Conservation (phyloP, 345 rosid species). For the Eucalyptus polyanthemos region DNA sequence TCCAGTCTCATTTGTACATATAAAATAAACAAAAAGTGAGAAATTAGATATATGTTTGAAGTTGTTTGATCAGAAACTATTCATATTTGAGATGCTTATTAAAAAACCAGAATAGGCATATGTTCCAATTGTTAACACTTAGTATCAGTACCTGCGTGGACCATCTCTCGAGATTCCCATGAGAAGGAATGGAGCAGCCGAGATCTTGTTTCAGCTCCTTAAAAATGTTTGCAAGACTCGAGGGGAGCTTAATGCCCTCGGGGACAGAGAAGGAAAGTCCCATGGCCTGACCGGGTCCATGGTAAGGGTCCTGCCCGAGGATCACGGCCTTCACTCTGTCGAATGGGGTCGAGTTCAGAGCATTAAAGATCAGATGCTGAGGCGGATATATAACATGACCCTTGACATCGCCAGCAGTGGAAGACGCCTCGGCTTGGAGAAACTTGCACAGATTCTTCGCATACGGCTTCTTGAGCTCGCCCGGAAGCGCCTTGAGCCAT, state of each 20-base stretch:
- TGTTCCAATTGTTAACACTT: background rate
- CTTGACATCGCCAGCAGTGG: background rate
- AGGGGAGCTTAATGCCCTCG: constrained; percentile 63
- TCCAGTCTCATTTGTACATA: background rate
- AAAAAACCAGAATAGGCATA: background rate
- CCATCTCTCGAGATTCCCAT: constrained; percentile 86
- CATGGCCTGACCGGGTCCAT: constrained; percentile 97
- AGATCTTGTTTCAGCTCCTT: constrained; percentile 83
- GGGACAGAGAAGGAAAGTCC: constrained; percentile 95
- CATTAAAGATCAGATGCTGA: constrained; percentile 68
- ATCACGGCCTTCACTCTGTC: constrained; percentile 73
- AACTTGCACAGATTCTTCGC: constrained; percentile 46
- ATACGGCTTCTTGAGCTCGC: constrained; percentile 61
- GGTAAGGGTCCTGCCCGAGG: constrained; percentile 98
- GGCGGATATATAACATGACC: constrained; percentile 55
- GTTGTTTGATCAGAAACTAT: background rate
- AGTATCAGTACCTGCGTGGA: constrained; percentile 56
- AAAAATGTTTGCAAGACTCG: constrained; percentile 78
- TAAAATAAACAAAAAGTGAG: background rate
- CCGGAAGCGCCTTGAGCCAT: constrained; percentile 62
- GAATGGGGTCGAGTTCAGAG: constrained; percentile 71
- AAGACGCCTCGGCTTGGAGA: constrained; percentile 38
- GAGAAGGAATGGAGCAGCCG: constrained; percentile 80
- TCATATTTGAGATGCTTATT: background rate
- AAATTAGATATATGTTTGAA: background rate